A percentile compares a stretch with the other conserved stretches of the same genome.
Evolutionary conservation across 495 filamentous ascomycete species (phyloP).

Genomic region (Aspergillus affinis): DNA sequence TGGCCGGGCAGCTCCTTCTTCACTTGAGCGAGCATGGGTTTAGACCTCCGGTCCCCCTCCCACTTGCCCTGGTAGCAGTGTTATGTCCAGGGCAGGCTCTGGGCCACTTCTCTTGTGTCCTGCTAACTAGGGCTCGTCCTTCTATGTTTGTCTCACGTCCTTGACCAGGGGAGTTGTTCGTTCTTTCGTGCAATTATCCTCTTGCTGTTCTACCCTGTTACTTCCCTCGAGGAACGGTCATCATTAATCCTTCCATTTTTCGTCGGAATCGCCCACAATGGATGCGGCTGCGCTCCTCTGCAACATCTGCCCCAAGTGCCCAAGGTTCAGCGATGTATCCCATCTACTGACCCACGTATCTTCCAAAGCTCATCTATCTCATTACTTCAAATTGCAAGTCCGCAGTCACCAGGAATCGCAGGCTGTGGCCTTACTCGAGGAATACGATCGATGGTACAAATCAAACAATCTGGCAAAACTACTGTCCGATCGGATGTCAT

Average conservation of each 20-base stretch:
- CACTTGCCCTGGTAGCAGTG: conserved; percentile 11
- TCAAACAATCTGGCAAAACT: conserved; percentile 61
- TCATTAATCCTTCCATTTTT: conserved; percentile 10
- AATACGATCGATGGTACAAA: conserved; percentile 71
- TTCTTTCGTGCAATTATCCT: conserved; percentile 20
- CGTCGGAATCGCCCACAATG: conserved; percentile 34
- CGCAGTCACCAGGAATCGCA: conserved; percentile 55
- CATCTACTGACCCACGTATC: conserved; percentile 85
- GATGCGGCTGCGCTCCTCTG: conserved; percentile 65
- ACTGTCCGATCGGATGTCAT: conserved; percentile 66
- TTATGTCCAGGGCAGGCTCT: conserved; percentile 12
- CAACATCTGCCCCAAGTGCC: conserved; percentile 74
- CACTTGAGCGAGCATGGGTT: neutral
- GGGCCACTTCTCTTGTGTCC: neutral
- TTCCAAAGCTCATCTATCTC: conserved; percentile 79
- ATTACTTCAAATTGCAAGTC: conserved; percentile 71
- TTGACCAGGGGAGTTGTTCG: conserved; percentile 10
- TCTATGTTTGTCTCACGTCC: conserved; percentile 25
- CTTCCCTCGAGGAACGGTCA: conserved; percentile 23
- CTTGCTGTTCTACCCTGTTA: conserved; percentile 27
- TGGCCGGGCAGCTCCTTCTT: conserved; percentile 18
- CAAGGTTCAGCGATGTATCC: conserved; percentile 81
- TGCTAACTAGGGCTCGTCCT: conserved; percentile 10
- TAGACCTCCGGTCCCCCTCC: conserved; percentile 1
- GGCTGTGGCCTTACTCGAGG: conserved; percentile 49